Evolutionary conservation across 345 rosid genomes (phyloP).

Genomic region (Excoecaria agallocha): DNA sequence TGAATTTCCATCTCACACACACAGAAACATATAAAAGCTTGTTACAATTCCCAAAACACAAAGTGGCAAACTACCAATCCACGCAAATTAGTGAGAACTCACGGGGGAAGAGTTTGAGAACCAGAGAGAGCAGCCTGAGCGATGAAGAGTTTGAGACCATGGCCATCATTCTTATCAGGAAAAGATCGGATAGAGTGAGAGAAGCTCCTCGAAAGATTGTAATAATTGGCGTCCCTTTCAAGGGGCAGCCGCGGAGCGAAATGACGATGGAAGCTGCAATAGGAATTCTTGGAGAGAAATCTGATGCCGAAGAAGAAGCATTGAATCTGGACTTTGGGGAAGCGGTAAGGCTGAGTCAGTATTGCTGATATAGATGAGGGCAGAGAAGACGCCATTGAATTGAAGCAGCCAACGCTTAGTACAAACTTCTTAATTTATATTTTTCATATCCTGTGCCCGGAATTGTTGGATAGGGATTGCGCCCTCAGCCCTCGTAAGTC

Average conservation of each 20-base stretch:
- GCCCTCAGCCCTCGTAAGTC: no score
- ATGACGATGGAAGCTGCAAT: constrained; percentile 18
- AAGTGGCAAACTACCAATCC: no score
- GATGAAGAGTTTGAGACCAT: constrained; percentile 59
- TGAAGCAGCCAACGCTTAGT: no score
- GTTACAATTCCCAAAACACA: no score
- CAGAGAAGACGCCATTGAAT: constrained; percentile 66
- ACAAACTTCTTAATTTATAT: no score
- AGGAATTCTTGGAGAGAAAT: constrained; percentile 30
- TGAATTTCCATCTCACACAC: not conserved
- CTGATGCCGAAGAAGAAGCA: constrained; percentile 34
- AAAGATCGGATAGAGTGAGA: constrained; percentile 35
- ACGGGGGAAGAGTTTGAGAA: constrained; percentile 52
- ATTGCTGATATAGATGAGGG: constrained; percentile 60
- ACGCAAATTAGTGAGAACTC: constrained; percentile 19
- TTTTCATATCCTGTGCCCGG: no score
- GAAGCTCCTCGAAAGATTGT: constrained; percentile 45
- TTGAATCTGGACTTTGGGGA: constrained; percentile 39
- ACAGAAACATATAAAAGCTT: no score
- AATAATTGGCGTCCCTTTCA: constrained; percentile 21
- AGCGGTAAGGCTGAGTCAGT: constrained; percentile 39
- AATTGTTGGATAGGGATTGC: no score
- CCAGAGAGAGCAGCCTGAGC: constrained; percentile 43
- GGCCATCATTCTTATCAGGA: constrained; percentile 38
- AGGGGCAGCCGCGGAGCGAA: no score